phyloP scores from a whole-genome alignment of 805 yeast genomes.

The Pichia occidentalis region DNA sequence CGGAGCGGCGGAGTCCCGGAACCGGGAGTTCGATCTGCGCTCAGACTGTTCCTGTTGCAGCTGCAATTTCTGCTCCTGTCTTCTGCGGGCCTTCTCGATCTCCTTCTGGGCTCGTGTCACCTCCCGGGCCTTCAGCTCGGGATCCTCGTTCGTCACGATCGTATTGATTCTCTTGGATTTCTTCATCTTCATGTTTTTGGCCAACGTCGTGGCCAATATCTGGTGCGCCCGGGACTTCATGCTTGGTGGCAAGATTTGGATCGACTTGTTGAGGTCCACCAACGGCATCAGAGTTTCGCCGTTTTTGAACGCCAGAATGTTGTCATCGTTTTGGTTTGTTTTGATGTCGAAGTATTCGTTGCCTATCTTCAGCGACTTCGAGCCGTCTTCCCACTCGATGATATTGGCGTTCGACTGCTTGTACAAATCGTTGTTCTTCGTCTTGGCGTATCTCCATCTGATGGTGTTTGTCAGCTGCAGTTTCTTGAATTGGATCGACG shows the following conservation, averaged over 20 bases:
- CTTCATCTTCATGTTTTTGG: constrained; percentile 37
- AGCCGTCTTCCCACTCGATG: constrained; percentile 92
- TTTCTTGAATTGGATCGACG: constrained; percentile 32
- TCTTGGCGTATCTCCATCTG: constrained; percentile 88
- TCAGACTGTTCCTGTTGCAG: constrained; percentile 55
- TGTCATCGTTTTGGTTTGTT: constrained; percentile 57
- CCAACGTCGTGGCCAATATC: constrained; percentile 66
- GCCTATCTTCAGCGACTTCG: constrained; percentile 79
- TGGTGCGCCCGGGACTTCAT: constrained; percentile 80
- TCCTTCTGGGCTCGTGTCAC: constrained; percentile 63
- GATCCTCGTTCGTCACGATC: constrained; percentile 53
- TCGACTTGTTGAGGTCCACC: constrained; percentile 53
- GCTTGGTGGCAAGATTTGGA: constrained; percentile 83
- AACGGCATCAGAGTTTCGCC: constrained; percentile 65
- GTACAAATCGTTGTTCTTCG: constrained; percentile 61
- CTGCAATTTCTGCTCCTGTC: constrained; percentile 45
- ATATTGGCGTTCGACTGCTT: constrained; percentile 87
- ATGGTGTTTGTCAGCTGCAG: constrained; percentile 52
- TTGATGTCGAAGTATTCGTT: constrained; percentile 78
- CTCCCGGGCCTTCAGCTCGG: constrained; percentile 58
- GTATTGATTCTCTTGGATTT: constrained; percentile 45
- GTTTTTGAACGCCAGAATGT: constrained; percentile 64
- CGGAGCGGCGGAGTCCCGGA: too few species aligned
- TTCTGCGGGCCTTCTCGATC: constrained; percentile 58
- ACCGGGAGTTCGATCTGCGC: constrained; percentile 25